A percentile compares a stretch with the other conserved stretches of the same genome.
Evolutionary conservation across 805 yeast genomes (phyloP).

Genomic region (Kluyveromyces dobzhanskii): DNA sequence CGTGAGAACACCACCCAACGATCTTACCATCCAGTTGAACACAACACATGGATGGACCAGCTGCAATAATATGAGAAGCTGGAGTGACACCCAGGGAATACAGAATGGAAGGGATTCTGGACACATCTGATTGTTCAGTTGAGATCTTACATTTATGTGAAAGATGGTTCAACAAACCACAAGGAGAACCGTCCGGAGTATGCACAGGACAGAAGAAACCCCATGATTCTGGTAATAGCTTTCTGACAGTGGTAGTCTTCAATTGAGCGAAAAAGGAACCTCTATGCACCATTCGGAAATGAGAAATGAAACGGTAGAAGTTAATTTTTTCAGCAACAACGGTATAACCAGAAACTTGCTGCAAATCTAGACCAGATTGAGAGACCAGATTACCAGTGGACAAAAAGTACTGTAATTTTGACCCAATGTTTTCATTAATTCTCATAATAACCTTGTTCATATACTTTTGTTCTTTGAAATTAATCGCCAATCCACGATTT

Average conservation of each 20-base stretch:
- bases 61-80: slow-evolving; percentile 60
- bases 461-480: slow-evolving; percentile 77
- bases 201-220: slow-evolving; percentile 98
- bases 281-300: slow-evolving; percentile 98
- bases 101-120: slow-evolving; percentile 57
- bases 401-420: slow-evolving; percentile 85
- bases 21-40: slow-evolving; percentile 90
- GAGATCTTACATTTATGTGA: slow-evolving; percentile 90
- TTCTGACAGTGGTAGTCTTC: slow-evolving; percentile 95
- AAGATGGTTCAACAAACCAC: slow-evolving; percentile 95
- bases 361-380: slow-evolving; percentile 94
- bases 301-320: slow-evolving; percentile 94
- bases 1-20: slow-evolving; percentile 90
- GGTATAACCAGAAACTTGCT: slow-evolving; percentile 95
- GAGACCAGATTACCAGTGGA: slow-evolving; percentile 96
- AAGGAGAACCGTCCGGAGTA: slow-evolving; percentile 99
- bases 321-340: slow-evolving; percentile 98
- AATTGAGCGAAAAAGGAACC: slow-evolving; percentile 98
- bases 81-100: slow-evolving; percentile 74
- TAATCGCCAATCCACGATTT: slow-evolving; percentile 70
- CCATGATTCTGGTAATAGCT: slow-evolving; percentile 96
- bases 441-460: slow-evolving; percentile 70
- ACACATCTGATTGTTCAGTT: slow-evolving; percentile 66
- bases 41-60: slow-evolving; percentile 84
- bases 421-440: slow-evolving; percentile 89